Base-by-base conservation (phyloP, 148 eudicot species). In the Tetragonia tetragonoides region DNA sequence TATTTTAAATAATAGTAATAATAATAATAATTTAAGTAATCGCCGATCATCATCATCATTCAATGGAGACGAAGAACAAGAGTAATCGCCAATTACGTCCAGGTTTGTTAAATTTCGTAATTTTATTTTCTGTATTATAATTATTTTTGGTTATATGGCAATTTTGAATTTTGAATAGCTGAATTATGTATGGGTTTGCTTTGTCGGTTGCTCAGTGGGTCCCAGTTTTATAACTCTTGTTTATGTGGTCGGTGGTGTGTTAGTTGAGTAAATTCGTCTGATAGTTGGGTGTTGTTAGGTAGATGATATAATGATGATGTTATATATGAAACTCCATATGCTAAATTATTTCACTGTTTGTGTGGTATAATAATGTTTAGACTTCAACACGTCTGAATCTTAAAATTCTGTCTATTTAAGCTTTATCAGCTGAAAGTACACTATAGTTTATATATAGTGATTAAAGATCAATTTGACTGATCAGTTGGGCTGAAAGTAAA, bases 31-130 rank as follows among this genome's bases (percentile, higher is more conserved):
- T 40, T 76, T 15, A 75, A 60, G 15, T 77, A 46, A 10, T 79
- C 42, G 37, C 63, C 77, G 59, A 77, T 85, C 81, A 21, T 57
- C 71, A 4, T 80, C 70, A 51, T 70, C 61, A 44, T 72, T 80
- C 79, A 46, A 46, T 46, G 49, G 49, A 46, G 49, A 5, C 49
- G 8, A 46, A 10, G 49, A 46, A 46, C 49, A 46, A 46, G 49
- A 2, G 49, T 46, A 46, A 46, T 46, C 89, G 88, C 63, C 97
- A 88, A 85, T 81, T 91, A 79, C 82, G 76, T 56, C 81, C 83
- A 84, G 94, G 98, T 94, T 70, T 59, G 66, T 6, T 38, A 39
- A 42, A 9, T 54, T 56, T 70, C 51, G 14, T 14, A 46, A 38
- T 66, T 74, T 63, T 9, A 24, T 10, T 9, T 12, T 54, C 72